Evolutionary conservation across 768 basidiomycete genomes (phyloP).

Genomic region (Termitomyces titanicus): DNA sequence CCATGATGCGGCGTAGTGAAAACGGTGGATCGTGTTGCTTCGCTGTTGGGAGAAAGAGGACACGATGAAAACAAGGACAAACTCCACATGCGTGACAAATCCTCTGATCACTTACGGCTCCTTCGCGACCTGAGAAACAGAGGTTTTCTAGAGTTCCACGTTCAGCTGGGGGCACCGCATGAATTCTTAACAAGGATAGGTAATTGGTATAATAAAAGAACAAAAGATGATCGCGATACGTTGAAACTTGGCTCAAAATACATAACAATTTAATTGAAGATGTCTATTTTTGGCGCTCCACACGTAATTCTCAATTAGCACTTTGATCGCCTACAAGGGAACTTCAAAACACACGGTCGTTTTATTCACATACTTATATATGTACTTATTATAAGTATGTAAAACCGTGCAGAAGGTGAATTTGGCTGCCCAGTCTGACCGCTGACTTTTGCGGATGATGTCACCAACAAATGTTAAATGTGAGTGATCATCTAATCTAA

Average conservation of each 20-base stretch:
- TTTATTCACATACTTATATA: too few species aligned
- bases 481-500: slow-evolving; percentile 1
- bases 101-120: slow-evolving; percentile 1
- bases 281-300: not conserved
- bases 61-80: not conserved
- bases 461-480: not conserved
- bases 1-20: not conserved
- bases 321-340: not conserved
- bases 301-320: not conserved
- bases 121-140: not conserved
- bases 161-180: too few species aligned
- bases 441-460: not conserved
- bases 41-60: too few species aligned
- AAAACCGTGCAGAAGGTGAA: too few species aligned
- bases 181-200: not conserved
- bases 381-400: too few species aligned
- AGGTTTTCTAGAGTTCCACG: too few species aligned
- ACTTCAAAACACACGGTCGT: too few species aligned
- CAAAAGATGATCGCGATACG: not conserved
- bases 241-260: not conserved
- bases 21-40: not conserved
- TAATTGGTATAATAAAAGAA: too few species aligned
- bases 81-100: slow-evolving; percentile 6
- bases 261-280: not conserved
- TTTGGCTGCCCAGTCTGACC: too few species aligned